These are phyloP conservation scores for Colletotrichum sp. DNA, from an alignment of 2,329 filamentous ascomycete genomes.

Conservation along the genomic window DNA sequence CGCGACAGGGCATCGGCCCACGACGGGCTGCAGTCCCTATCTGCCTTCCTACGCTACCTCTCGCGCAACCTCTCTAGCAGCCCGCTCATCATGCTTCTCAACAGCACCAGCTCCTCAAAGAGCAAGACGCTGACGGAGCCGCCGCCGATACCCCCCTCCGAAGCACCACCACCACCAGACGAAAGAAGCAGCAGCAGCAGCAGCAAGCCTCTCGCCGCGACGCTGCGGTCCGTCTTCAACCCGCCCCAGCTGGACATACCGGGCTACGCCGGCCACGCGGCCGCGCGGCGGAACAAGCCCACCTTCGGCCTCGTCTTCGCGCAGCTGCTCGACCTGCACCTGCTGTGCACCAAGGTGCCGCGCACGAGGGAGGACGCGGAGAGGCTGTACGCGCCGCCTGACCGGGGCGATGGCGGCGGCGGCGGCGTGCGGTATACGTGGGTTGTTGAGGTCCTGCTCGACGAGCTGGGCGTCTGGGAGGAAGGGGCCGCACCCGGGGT, in stretches of 20 bases:
- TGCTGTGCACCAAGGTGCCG: constrained; percentile 54
- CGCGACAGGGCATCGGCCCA: constrained; percentile 54
- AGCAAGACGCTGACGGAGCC: neutral
- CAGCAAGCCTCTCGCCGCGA: constrained; percentile 40
- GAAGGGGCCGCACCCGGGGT: constrained; percentile 19
- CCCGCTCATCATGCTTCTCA: constrained; percentile 60
- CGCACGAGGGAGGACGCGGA: constrained; percentile 45
- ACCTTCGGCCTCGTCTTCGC: constrained; percentile 60
- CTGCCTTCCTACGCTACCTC: constrained; percentile 49
- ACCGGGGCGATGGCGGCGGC: neutral
- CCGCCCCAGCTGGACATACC: constrained; percentile 29
- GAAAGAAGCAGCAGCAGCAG: neutral
- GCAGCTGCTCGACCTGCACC: constrained; percentile 59
- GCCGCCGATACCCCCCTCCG: neutral
- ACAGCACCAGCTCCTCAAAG: constrained; percentile 45
- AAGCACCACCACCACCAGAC: neutral
- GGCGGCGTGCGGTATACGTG: constrained; percentile 36
- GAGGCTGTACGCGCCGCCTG: constrained; percentile 25
- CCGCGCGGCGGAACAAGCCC: constrained; percentile 45
- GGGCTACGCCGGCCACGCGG: constrained; percentile 23
- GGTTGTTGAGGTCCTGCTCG: constrained; percentile 57
- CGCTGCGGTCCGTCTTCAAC: constrained; percentile 56
- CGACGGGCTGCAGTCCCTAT: constrained; percentile 50
- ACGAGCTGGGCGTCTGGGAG: constrained; percentile 54
- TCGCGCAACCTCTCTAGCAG: constrained; percentile 42